Percentiles rank a stretch among this genome's conserved stretches.
Conservation (phyloP, 176 grass and related monocot species). For the Luzula sylvatica region DNA sequence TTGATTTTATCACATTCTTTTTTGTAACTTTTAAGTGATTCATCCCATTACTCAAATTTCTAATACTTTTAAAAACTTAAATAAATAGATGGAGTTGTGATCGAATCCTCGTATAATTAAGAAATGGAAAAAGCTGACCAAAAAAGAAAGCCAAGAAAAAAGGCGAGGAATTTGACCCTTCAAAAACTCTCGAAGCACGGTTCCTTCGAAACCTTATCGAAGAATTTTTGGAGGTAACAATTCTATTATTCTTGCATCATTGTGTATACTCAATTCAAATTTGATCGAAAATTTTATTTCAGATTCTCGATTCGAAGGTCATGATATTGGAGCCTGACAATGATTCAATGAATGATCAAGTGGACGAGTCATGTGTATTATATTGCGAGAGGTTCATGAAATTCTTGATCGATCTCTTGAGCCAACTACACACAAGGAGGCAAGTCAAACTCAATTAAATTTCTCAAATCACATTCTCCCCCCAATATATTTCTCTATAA, state of each 20-base stretch:
- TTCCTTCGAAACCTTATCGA: constrained; percentile 80
- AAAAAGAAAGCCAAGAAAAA: constrained; percentile 72
- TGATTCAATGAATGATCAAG: constrained; percentile 29
- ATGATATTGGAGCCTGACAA: constrained; percentile 39
- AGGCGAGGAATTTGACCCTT: constrained; percentile 34
- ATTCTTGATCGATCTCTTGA: constrained; percentile 98
- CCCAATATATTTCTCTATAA: not conserved
- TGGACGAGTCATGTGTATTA: constrained; percentile 81
- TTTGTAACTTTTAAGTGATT: too few relatives aligned
- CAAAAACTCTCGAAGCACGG: constrained; percentile 53
- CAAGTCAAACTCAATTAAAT: constrained; percentile 22
- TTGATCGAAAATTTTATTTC: constrained; percentile 9
- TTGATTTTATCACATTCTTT: too few relatives aligned
- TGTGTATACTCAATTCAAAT: not conserved
- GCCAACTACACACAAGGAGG: constrained; percentile 95
- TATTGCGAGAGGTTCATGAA: constrained; percentile 99
- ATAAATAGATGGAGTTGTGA: constrained; percentile 84
- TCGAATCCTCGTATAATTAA: constrained; percentile 83
- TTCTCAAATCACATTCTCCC: not conserved
- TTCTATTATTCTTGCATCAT: too few relatives aligned
- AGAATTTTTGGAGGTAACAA: constrained; percentile 80
- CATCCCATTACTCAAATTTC: constrained; percentile 12
- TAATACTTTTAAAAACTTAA: constrained; percentile 32
- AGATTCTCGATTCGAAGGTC: constrained; percentile 89
- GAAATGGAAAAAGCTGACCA: constrained; percentile 91